Evolutionary conservation across 2,329 filamentous ascomycete species (phyloP).

Genomic region (Byssothecium circinans): DNA sequence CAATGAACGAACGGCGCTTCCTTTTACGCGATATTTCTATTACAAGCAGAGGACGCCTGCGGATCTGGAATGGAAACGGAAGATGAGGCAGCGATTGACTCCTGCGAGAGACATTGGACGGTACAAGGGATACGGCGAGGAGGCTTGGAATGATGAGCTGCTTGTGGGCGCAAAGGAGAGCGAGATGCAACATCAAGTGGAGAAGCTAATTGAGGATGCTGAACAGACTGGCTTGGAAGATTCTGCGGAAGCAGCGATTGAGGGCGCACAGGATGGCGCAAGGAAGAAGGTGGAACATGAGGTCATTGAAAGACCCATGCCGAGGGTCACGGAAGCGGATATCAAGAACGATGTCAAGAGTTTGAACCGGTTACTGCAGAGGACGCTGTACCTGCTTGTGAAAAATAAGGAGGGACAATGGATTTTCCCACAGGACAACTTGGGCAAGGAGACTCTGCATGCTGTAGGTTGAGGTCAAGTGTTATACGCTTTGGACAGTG

Average conservation of each 20-base stretch:
- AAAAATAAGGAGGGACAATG: conserved; percentile 71
- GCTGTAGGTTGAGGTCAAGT: conserved; percentile 61
- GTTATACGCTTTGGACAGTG: neutral
- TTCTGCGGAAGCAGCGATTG: conserved; percentile 39
- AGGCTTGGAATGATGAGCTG: conserved; percentile 91
- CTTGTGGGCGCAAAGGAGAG: conserved; percentile 71
- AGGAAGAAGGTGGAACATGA: conserved; percentile 55
- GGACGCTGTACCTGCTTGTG: conserved; percentile 86
- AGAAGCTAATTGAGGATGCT: conserved; percentile 74
- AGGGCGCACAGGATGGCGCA: conserved; percentile 23
- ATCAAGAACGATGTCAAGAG: conserved; percentile 71
- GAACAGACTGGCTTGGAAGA: conserved; percentile 55
- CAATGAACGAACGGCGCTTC: conserved; percentile 85
- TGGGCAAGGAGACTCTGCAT: conserved; percentile 77
- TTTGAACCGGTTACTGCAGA: conserved; percentile 75
- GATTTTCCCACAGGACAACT: conserved; percentile 75
- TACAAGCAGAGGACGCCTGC: conserved; percentile 87
- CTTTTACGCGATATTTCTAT: conserved; percentile 91
- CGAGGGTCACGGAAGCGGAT: conserved; percentile 78
- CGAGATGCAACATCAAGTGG: conserved; percentile 64
- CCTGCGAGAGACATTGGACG: conserved; percentile 81
- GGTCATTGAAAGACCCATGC: conserved; percentile 69
- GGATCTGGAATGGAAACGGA: conserved; percentile 87
- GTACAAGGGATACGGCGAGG: conserved; percentile 73
- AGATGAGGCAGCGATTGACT: conserved; percentile 74